Base-by-base conservation (phyloP, 352 stramenopile species). In the Pythium brachiatum region DNA sequence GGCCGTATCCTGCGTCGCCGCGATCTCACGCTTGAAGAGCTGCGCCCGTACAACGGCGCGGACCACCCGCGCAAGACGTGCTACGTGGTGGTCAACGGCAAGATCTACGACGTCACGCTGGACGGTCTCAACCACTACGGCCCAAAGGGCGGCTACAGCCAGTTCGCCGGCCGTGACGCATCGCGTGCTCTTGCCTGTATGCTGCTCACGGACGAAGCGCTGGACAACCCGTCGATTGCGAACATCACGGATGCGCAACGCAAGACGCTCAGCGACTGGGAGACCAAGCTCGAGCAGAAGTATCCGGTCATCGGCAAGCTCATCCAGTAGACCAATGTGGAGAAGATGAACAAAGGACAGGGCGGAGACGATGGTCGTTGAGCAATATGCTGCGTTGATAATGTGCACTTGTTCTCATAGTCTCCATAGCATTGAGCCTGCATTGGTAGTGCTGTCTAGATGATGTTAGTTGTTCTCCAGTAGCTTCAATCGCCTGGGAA, bases 21-120 rank as follows among this genome's bases (percentile, higher is more conserved):
- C 13, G 80, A 92, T 44, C 63, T 96, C 65, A 93, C 86, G 43
- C 80, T 90, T 48, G 75, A 86, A 52, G 74, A 97, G 67, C 75
- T 99, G n/a, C 73, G 78, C n/a, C 75, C 66, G 34, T 86, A 86
- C 58, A 92, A 97, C 64, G 86, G 89, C 63, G 66, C 88, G 20
- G 78, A 92, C 70, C 82, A 88, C 62, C 87, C 90, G 34, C 81
- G 86, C 57, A 79, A 95, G 51, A 97, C 87, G 20, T 96, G 98
- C 56, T 99, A 99, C 70, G 76, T 99, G 39, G 95, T 77, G 21
- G 69, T 97, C 4, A 94, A 94, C 20, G 88, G 94, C 64, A 97
- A 97, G 56, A 96, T 99, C 43, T 99, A 97, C 78, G 97, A 99
- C 76, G 91, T 98, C 51, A 98, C 92, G 21, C 96, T 98, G 71